phyloP scores from a whole-genome alignment of 2,329 filamentous ascomycete genomes.

The Penicillium expansum region DNA sequence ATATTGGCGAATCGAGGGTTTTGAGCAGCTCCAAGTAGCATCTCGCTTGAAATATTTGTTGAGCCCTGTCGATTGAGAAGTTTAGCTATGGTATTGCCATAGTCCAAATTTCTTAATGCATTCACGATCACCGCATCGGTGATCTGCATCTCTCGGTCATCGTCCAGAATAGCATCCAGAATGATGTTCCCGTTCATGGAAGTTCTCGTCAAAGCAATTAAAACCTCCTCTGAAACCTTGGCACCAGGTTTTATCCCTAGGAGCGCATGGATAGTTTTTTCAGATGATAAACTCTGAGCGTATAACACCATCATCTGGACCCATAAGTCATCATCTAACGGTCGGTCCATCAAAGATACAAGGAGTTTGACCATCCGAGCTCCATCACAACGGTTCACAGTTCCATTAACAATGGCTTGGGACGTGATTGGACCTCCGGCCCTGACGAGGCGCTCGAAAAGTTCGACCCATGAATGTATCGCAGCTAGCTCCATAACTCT shows the following conservation, averaged over 20 bases:
- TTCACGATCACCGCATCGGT: neutral
- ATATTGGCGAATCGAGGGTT: neutral
- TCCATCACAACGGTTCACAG: neutral
- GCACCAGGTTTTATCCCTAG: neutral
- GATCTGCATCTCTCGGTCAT: neutral
- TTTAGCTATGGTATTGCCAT: neutral
- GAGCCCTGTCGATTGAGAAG: neutral
- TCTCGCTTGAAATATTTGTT: neutral
- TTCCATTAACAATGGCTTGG: neutral
- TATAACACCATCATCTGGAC: neutral
- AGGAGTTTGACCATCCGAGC: neutral
- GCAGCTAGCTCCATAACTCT: neutral
- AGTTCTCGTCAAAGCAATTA: neutral
- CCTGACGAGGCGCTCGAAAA: neutral
- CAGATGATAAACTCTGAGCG: neutral
- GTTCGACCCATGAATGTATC: no score
- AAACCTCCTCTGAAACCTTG: neutral
- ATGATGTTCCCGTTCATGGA: neutral
- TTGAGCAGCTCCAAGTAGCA: neutral
- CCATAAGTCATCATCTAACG: neutral
- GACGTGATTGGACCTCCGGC: neutral
- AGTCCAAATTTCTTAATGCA: neutral
- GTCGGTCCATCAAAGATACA: neutral
- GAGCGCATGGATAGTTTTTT: neutral
- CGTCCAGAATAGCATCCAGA: neutral